Conservation (phyloP, 1,284 basidiomycete species). For the Psilocybe mexicana region DNA sequence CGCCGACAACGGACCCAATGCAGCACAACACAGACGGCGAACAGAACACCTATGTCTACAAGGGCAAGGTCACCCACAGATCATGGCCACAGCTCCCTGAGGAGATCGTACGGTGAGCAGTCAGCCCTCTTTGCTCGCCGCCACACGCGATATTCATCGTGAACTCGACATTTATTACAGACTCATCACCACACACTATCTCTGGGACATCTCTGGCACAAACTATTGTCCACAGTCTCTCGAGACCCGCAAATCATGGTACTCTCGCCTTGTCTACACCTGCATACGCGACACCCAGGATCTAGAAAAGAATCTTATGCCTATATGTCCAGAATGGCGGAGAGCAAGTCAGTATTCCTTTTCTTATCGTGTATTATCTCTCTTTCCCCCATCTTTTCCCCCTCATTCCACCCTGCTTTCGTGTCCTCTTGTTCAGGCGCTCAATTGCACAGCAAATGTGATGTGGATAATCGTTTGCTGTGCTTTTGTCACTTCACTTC, state of each 20-base stretch:
- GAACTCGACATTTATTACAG: conserved; percentile 36
- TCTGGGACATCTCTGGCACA: conserved; percentile 47
- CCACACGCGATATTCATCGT: conserved; percentile 26
- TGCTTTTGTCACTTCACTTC: not conserved
- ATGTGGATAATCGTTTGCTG: not conserved
- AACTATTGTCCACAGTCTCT: conserved; percentile 57
- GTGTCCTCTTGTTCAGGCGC: not conserved
- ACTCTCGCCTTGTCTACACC: conserved; percentile 56
- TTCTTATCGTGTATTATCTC: not conserved
- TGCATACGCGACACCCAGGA: conserved; percentile 53
- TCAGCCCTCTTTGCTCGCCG: conserved; percentile 22
- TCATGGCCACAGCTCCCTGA: conserved; percentile 71
- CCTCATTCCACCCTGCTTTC: not conserved
- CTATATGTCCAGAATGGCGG: conserved; percentile 45
- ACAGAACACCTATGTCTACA: conserved; percentile 38
- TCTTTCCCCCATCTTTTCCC: not conserved
- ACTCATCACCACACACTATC: conserved; percentile 60
- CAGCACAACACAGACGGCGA: not conserved
- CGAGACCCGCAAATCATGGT: conserved; percentile 58
- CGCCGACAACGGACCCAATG: conserved; percentile 20
- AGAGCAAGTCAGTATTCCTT: conserved; percentile 37
- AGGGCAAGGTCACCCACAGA: conserved; percentile 62
- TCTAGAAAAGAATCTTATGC: conserved; percentile 62
- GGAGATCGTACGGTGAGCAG: conserved; percentile 67
- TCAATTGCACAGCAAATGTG: conserved; percentile 2